These are phyloP conservation scores for Candida silvicultrix DNA, from an alignment of 805 yeast genomes.

Conservation along the genomic window DNA sequence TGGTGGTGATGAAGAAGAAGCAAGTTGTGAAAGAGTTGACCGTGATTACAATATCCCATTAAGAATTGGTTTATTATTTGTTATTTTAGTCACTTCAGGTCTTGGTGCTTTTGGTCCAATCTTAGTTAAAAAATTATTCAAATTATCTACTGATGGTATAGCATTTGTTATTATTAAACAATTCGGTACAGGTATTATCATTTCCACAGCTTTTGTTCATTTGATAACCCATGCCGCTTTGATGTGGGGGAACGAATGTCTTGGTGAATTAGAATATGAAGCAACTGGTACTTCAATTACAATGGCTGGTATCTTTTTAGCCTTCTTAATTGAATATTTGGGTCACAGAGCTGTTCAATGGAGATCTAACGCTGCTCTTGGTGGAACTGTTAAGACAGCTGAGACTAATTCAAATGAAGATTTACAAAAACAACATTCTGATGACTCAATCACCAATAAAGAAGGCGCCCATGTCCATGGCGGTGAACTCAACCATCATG, in stretches of 20 bases:
- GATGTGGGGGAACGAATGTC: background rate
- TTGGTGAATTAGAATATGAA: background rate
- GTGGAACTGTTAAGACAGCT: background rate
- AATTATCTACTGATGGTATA: background rate
- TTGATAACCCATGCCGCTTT: background rate
- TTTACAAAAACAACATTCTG: no score
- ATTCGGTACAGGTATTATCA: slow-evolving; percentile 1
- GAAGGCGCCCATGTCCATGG: background rate
- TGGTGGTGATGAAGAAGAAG: slow-evolving; percentile 9
- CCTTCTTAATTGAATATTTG: background rate
- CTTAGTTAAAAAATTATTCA: background rate
- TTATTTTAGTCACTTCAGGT: background rate
- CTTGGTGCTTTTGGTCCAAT: slow-evolving; percentile 1
- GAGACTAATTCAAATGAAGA: background rate
- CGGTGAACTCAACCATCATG: background rate
- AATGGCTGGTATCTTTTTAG: slow-evolving; percentile 1
- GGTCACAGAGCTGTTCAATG: background rate
- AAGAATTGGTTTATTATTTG: slow-evolving; percentile 1
- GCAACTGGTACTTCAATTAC: background rate
- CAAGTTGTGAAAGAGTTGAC: slow-evolving; percentile 8
- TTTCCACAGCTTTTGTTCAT: slow-evolving; percentile 1
- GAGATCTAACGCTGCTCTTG: background rate
- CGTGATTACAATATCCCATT: background rate
- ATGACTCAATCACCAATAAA: background rate
- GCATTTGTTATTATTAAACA: background rate